phyloP scores from a whole-genome alignment of 2,329 filamentous ascomycete species.

The Chalaropsis ovoidea region DNA sequence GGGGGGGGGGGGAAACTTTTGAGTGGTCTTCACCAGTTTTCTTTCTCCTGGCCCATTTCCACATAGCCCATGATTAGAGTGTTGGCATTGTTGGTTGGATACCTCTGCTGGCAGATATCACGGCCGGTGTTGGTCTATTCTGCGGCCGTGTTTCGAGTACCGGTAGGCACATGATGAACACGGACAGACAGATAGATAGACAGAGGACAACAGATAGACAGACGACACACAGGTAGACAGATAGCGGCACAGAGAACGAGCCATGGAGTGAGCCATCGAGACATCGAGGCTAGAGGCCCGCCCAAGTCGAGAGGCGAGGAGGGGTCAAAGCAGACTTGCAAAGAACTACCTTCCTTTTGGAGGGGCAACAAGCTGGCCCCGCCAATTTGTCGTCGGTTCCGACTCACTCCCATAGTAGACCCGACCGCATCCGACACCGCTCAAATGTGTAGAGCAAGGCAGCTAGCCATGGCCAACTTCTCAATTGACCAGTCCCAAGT shows the following conservation, averaged over 20 bases:
- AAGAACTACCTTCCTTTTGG: no score
- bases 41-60: neutral
- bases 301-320: no score
- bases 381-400: no score
- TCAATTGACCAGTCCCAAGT: neutral
- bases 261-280: no score
- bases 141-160: neutral
- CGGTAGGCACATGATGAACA: neutral
- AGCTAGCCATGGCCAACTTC: neutral
- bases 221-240: neutral
- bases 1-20: conserved; percentile 9
- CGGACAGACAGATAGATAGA: neutral
- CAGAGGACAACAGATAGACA: neutral
- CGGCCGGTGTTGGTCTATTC: neutral
- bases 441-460: neutral
- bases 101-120: neutral
- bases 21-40: neutral
- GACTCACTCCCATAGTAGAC: no score
- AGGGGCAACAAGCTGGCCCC: no score
- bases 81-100: neutral
- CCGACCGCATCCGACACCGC: neutral
- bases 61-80: no score
- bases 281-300: no score
- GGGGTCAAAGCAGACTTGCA: no score
- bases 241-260: neutral